A percentile compares a stretch with the other conserved stretches of the same genome.
phyloP scores from a whole-genome alignment of 2,329 filamentous ascomycete species.

The Fusarium chlamydosporum region DNA sequence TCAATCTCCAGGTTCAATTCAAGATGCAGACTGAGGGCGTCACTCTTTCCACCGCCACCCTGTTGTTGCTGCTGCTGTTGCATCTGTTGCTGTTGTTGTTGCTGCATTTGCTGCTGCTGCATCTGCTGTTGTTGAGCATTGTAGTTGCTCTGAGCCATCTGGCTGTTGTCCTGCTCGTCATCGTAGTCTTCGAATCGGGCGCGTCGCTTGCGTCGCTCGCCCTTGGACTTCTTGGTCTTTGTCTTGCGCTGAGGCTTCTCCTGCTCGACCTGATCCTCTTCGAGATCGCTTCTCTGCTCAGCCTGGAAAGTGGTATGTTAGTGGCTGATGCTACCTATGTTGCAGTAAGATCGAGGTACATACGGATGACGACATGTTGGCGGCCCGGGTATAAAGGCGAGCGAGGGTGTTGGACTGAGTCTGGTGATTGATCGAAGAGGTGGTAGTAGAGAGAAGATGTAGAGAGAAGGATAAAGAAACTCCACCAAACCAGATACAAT shows the following conservation, averaged over 20 bases:
- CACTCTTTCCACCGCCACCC: slow-evolving; percentile 44
- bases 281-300: slow-evolving; percentile 38
- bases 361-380: slow-evolving; percentile 38
- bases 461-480: slow-evolving; percentile 37
- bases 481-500: slow-evolving; percentile 19
- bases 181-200: slow-evolving; percentile 41
- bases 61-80: slow-evolving; percentile 40
- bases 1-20: slow-evolving; percentile 88
- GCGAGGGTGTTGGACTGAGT: slow-evolving; percentile 3
- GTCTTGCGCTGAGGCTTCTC: slow-evolving; percentile 40
- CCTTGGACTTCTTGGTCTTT: slow-evolving; percentile 44
- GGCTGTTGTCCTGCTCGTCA: slow-evolving; percentile 28
- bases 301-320: slow-evolving; percentile 14
- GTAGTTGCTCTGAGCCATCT: slow-evolving; percentile 38
- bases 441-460: slow-evolving; percentile 14
- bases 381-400: slow-evolving; percentile 15
- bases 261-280: slow-evolving; percentile 38
- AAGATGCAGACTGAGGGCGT: slow-evolving; percentile 74
- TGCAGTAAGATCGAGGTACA: not conserved
- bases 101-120: slow-evolving; percentile 38
- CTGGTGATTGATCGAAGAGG: slow-evolving; percentile 1
- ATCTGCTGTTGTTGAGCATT: slow-evolving; percentile 37
- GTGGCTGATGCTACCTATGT: not conserved
- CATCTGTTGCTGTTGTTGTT: slow-evolving; percentile 37
- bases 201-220: slow-evolving; percentile 39